Percentiles rank a stretch among this genome's conserved stretches.
Evolutionary conservation across 257 asterid species (phyloP).

Genomic region (Fraxinus cuspidata): DNA sequence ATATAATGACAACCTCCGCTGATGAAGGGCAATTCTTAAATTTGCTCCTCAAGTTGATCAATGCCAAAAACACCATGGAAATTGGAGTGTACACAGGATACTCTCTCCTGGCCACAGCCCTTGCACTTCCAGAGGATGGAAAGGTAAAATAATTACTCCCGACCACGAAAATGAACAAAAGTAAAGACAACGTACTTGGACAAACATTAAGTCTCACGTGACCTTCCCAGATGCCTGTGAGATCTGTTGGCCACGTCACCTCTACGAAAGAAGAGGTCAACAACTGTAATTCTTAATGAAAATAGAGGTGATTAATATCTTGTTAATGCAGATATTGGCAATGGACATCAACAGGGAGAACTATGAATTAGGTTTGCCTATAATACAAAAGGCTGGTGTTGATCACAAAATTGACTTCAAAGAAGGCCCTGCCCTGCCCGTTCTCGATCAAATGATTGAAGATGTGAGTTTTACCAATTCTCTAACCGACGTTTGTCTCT

Average conservation of each 20-base stretch:
- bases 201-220: no score
- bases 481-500: no score
- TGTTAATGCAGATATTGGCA: constrained; percentile 75
- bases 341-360: constrained; percentile 84
- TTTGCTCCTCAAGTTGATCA: constrained; percentile 81
- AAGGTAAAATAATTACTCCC: constrained; percentile 41
- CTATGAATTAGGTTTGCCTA: constrained; percentile 77
- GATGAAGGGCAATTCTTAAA: constrained; percentile 86
- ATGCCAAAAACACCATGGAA: constrained; percentile 91
- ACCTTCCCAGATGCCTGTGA: no score
- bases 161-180: no score
- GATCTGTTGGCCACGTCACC: no score
- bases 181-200: no score
- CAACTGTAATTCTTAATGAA: no score
- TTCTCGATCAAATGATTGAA: constrained; percentile 59
- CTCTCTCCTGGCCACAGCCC: constrained; percentile 84
- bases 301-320: not conserved
- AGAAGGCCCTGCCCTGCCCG: constrained; percentile 80
- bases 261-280: no score
- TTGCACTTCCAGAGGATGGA: constrained; percentile 79
- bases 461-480: constrained; percentile 37
- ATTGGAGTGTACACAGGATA: constrained; percentile 91
- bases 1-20: constrained; percentile 84
- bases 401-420: constrained; percentile 76
- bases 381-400: constrained; percentile 75